A percentile compares a stretch with the other conserved stretches of the same genome.
Evolutionary conservation across 768 basidiomycete genomes (phyloP).

Genomic region (Pleurotus ostreatus): DNA sequence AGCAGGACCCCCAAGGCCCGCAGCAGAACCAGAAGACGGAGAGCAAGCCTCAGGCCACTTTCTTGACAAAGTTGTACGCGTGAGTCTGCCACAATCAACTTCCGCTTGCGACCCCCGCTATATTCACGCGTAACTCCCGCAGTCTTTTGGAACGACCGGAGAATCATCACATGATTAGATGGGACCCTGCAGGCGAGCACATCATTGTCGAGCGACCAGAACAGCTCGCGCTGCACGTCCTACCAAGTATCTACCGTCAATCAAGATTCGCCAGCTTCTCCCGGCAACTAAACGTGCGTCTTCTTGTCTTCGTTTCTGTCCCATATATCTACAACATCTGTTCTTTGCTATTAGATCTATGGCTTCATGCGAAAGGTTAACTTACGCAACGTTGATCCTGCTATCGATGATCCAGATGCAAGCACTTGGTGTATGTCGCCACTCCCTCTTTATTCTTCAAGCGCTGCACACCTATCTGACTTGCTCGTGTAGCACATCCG

Average conservation of each 20-base stretch:
- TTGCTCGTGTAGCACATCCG: constrained; percentile 63
- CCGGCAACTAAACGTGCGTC: constrained; percentile 89
- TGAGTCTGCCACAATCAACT: constrained; percentile 34
- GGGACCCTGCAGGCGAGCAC: constrained; percentile 90
- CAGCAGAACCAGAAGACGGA: constrained; percentile 59
- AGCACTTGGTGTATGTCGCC: constrained; percentile 88
- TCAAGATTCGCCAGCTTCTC: constrained; percentile 97
- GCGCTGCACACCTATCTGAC: neutral
- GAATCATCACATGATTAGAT: constrained; percentile 96
- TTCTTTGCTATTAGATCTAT: constrained; percentile 67
- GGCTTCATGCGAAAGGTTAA: constrained; percentile 99
- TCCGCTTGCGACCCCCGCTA: neutral
- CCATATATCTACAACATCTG: constrained; percentile 18
- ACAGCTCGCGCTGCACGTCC: constrained; percentile 89
- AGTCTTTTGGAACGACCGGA: constrained; percentile 88
- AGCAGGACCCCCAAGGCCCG: neutral
- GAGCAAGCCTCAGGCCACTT: constrained; percentile 87
- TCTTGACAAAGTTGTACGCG: constrained; percentile 96
- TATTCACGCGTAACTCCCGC: constrained; percentile 15
- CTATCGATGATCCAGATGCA: constrained; percentile 93
- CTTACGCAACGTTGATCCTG: constrained; percentile 90
- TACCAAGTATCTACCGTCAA: constrained; percentile 93
- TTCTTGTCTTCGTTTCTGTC: constrained; percentile 24
- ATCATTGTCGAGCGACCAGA: constrained; percentile 95
- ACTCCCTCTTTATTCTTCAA: constrained; percentile 13